Percentiles rank a stretch among this genome's conserved stretches.
Evolutionary conservation across 768 basidiomycete species (phyloP).

Genomic region (Lactarius sp.): DNA sequence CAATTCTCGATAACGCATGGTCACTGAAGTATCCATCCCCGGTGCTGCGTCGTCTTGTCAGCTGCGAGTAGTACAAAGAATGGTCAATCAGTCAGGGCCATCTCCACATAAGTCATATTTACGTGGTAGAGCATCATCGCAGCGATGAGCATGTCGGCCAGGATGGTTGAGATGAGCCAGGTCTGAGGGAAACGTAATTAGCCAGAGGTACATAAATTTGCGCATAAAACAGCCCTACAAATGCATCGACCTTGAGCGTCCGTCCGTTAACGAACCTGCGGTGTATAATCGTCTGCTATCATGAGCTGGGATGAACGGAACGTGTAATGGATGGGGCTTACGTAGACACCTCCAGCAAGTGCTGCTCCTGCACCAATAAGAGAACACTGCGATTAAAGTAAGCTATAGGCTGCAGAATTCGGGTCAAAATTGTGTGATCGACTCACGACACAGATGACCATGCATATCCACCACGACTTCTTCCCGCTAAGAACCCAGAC

Average conservation of each 20-base stretch:
- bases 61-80: not conserved
- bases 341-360: not conserved
- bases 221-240: not conserved
- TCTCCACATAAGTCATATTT: not conserved
- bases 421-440: too few relatives aligned
- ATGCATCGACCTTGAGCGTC: not conserved
- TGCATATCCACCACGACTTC: not conserved
- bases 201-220: not conserved
- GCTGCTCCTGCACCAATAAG: not conserved
- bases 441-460: constrained; percentile 1
- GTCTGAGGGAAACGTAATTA: not conserved
- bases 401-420: not conserved
- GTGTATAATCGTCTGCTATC: not conserved
- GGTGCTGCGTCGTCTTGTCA: not conserved
- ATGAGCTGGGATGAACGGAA: not conserved
- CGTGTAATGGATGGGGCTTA: not conserved
- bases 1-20: not conserved
- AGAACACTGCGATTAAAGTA: not conserved
- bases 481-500: constrained; percentile 9
- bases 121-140: constrained; percentile 7
- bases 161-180: not conserved
- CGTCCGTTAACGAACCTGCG: not conserved
- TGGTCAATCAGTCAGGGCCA: not conserved
- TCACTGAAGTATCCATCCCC: not conserved
- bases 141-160: not conserved